Base-by-base conservation (phyloP, 495 filamentous ascomycete species). In the Neurospora sp. region DNA sequence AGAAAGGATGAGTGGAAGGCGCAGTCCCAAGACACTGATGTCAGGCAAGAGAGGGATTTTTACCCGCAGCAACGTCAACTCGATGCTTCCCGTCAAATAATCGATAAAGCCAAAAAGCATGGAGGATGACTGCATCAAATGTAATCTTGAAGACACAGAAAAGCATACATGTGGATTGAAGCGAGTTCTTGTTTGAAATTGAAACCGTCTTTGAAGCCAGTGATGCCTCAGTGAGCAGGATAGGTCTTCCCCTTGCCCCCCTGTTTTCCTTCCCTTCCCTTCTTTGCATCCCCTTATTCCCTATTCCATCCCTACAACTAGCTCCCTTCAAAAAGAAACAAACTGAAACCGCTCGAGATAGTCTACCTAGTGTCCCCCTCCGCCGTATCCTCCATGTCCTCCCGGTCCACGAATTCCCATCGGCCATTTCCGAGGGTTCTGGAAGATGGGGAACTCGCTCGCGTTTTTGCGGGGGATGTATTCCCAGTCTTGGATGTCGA, bases 381-480 rank as follows among this genome's bases (percentile, higher is more conserved):
- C 54, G 5, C 54, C 54, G 5, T 66, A 66, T 1, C 27, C 54
- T 62, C 54, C 54, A 66, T 66, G 54, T 2, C 54, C 54, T 18
- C 54, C 54, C 27, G 54, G 54, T 18, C 54, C 54, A 35, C 71
- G 70, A 48, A 76, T 62, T 18, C 27, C n/a, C 14, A 79, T 72
- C 5, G 78, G 69, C 72, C 75, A 78, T 40, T 41, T 75, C 20
- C 59, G 74, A 2, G 72, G 71, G 3, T 74, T 75, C 2, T 78
- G 75, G 69, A 80, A 75, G 23, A 35, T 16, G 0, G 78, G 77
- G n/a, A 80, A 79, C 5, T 39, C 59, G 20, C 76, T 73, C 20
- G 37, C 41, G 27, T 27, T 44, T 12, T 27, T 20, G 18, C 71
- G 42, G 8, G 76, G 75, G 18, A 41, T 27, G 71, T 77, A 79